These are phyloP conservation scores for Desmodesmus armatus DNA, from an alignment of 139 green algal genomes.

Conservation along the genomic window DNA sequence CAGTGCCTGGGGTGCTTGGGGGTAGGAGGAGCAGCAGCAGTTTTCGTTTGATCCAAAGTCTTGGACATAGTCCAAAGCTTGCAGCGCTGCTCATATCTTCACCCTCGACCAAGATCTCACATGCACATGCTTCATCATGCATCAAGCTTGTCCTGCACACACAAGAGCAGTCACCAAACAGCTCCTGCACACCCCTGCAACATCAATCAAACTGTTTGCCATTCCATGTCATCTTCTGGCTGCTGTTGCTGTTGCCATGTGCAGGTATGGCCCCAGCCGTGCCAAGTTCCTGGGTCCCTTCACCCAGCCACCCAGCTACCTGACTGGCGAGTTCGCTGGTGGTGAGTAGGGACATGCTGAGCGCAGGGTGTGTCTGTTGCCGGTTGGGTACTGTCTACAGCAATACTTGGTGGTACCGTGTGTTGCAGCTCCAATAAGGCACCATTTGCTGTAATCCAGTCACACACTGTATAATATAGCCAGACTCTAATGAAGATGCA, in stretches of 20 bases:
- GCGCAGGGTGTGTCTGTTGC: neutral
- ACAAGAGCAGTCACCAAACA: neutral
- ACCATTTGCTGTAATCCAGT: too few species aligned
- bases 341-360: constrained; percentile 81
- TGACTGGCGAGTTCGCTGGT: constrained; percentile 81
- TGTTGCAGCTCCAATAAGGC: too few species aligned
- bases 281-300: constrained; percentile 86
- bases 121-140: neutral
- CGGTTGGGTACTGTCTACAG: neutral
- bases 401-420: neutral
- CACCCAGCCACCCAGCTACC: constrained; percentile 63
- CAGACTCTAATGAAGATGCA: too few species aligned
- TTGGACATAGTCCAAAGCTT: neutral
- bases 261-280: constrained; percentile 67
- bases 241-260: neutral
- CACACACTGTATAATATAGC: too few species aligned
- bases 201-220: neutral
- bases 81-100: neutral
- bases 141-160: neutral
- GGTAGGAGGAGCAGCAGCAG: neutral
- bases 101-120: neutral
- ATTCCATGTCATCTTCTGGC: neutral
- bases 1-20: neutral
- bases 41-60: neutral
- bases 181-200: neutral